phyloP scores from a whole-genome alignment of 768 basidiomycete genomes.

The Gyrodon lividus region DNA sequence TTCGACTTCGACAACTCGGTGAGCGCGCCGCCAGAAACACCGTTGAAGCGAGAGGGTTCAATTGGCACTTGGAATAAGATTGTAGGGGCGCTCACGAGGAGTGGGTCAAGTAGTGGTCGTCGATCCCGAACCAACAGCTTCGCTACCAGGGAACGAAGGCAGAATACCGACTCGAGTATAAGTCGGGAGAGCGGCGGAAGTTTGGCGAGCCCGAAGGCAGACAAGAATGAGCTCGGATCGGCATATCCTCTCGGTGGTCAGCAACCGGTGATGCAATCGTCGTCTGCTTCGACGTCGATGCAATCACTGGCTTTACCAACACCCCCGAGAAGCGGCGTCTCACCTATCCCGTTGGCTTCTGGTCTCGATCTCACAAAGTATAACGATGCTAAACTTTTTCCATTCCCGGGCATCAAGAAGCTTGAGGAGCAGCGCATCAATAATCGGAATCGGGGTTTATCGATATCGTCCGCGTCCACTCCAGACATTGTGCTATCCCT shows the following conservation, averaged over 20 bases:
- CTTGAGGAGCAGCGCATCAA: slow-evolving; percentile 66
- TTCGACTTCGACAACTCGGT: slow-evolving; percentile 50
- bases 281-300: slow-evolving; percentile 64
- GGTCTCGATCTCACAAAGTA: slow-evolving; percentile 71
- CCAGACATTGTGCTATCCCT: slow-evolving; percentile 47
- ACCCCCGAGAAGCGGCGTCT: slow-evolving; percentile 56
- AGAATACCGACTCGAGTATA: slow-evolving; percentile 69
- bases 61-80: slow-evolving; percentile 70
- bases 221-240: slow-evolving; percentile 44
- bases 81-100: slow-evolving; percentile 63
- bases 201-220: slow-evolving; percentile 58
- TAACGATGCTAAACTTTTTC: slow-evolving; percentile 76
- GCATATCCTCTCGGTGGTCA: slow-evolving; percentile 45
- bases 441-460: slow-evolving; percentile 53
- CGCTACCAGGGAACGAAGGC: slow-evolving; percentile 60
- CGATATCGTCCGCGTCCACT: slow-evolving; percentile 43
- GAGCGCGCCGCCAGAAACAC: slow-evolving; percentile 38
- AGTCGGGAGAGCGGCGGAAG: slow-evolving; percentile 79
- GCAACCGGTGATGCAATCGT: slow-evolving; percentile 57
- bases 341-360: slow-evolving; percentile 77
- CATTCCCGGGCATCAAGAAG: slow-evolving; percentile 84
- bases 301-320: slow-evolving; percentile 58
- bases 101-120: slow-evolving; percentile 64
- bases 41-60: slow-evolving; percentile 58
- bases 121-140: slow-evolving; percentile 81